Evolutionary conservation across 139 green algal genomes (phyloP).

Genomic region (Limnomonas spitsbergensis): DNA sequence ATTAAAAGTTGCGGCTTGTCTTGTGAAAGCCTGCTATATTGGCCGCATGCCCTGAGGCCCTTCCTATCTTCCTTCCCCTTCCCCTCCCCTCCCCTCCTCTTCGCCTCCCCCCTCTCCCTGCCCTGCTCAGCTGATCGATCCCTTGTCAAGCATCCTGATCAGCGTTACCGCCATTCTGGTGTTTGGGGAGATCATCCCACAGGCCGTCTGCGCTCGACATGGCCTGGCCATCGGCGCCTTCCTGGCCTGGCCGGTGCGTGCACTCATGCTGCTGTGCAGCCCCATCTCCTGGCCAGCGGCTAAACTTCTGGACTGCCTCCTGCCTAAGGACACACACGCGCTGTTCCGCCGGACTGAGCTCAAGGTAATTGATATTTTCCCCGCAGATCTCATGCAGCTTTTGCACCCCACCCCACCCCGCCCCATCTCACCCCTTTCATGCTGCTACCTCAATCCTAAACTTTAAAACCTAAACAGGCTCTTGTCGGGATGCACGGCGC

Average conservation of each 20-base stretch:
- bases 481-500: constrained; percentile 78
- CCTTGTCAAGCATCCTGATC: constrained; percentile 70
- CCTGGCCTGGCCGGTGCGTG: constrained; percentile 69
- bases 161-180: constrained; percentile 77
- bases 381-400: too few species aligned
- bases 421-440: neutral
- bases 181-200: constrained; percentile 63
- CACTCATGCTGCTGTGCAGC: constrained; percentile 25
- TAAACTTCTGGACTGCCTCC: constrained; percentile 26
- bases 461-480: too few species aligned
- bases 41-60: neutral
- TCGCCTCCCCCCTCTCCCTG: too few species aligned
- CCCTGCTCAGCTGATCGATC: neutral
- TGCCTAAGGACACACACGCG: constrained; percentile 24
- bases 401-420: too few species aligned
- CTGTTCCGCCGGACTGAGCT: neutral
- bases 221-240: constrained; percentile 81
- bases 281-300: constrained; percentile 11
- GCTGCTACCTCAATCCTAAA: too few species aligned
- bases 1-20: too few species aligned
- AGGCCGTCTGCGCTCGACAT: constrained; percentile 41
- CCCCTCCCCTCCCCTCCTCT: neutral
- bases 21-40: neutral
- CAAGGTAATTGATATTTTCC: constrained; percentile 1
- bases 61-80: neutral